A percentile compares a stretch with the other conserved stretches of the same genome.
Conservation (phyloP, 371 early-diverging fungal species). For the Catenaria anguillulae region DNA sequence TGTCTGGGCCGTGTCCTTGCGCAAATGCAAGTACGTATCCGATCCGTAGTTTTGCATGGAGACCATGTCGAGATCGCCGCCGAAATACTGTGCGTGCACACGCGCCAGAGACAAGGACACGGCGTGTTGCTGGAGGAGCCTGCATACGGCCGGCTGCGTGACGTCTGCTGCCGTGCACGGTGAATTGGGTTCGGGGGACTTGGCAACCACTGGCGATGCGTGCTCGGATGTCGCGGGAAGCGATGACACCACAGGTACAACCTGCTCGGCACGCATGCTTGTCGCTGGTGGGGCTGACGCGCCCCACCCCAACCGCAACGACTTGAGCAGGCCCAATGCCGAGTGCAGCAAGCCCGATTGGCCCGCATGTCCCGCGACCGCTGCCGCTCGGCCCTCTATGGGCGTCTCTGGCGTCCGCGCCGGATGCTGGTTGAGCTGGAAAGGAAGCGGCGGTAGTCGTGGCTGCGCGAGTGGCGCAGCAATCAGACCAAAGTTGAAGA, state of each 20-base stretch:
- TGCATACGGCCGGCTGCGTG: slow-evolving; percentile 20
- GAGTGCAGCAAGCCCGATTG: background rate
- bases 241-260: no score
- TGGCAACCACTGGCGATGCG: no score
- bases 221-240: background rate
- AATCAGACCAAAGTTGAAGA: slow-evolving; percentile 26
- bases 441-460: background rate
- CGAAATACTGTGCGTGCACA: slow-evolving; percentile 46
- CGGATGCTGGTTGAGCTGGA: background rate
- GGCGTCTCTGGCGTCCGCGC: slow-evolving; percentile 8
- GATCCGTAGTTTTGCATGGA: slow-evolving; percentile 60
- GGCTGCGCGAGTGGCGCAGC: slow-evolving; percentile 9
- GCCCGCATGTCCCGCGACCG: background rate
- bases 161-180: background rate
- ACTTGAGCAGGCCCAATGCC: background rate
- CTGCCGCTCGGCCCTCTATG: no score
- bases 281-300: no score
- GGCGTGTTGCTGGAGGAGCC: slow-evolving; percentile 32
- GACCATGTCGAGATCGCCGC: slow-evolving; percentile 51
- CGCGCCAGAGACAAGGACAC: slow-evolving; percentile 26
- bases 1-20: no score
- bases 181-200: background rate
- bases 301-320: background rate
- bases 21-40: slow-evolving; percentile 50
- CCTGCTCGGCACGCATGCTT: no score